Conservation (phyloP, 2,329 filamentous ascomycete species). For the Colletotrichum orbiculare region DNA sequence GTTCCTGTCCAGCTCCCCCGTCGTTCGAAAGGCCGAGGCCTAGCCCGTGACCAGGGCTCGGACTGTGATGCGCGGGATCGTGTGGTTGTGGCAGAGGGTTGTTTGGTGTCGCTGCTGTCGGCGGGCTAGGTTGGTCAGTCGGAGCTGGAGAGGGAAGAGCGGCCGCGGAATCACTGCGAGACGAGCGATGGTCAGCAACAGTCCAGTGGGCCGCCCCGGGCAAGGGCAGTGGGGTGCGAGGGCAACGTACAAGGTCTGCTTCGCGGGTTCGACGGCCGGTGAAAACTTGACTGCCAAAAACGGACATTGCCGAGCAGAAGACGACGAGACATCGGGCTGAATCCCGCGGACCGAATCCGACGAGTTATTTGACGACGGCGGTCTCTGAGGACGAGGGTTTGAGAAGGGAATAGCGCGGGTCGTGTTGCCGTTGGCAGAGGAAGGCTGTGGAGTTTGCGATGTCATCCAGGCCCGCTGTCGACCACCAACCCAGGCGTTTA, state of each 20-base stretch:
- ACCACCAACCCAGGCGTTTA: conserved; percentile 51
- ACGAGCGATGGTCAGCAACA: conserved; percentile 7
- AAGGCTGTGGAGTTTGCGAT: conserved; percentile 7
- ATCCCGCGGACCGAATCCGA: neutral
- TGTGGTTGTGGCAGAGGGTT: conserved; percentile 46
- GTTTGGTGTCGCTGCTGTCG: conserved; percentile 42
- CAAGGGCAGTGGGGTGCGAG: conserved; percentile 3
- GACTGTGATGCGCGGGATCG: conserved; percentile 40
- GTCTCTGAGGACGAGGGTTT: neutral
- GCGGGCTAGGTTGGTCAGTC: conserved; percentile 69
- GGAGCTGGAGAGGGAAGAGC: conserved; percentile 71
- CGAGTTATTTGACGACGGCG: neutral
- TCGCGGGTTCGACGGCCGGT: neutral
- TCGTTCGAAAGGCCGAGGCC: neutral
- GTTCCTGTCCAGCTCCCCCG: neutral
- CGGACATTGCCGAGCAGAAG: neutral
- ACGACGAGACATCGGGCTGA: neutral
- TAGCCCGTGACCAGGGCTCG: neutral
- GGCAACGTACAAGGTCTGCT: conserved; percentile 20
- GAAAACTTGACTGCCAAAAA: neutral
- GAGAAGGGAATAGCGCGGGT: neutral
- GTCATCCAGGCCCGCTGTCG: conserved; percentile 48
- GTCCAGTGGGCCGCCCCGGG: neutral
- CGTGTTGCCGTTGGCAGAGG: neutral
- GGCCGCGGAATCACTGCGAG: conserved; percentile 38